phyloP scores from a whole-genome alignment of 768 basidiomycete genomes.

The Obba rivulosa region DNA sequence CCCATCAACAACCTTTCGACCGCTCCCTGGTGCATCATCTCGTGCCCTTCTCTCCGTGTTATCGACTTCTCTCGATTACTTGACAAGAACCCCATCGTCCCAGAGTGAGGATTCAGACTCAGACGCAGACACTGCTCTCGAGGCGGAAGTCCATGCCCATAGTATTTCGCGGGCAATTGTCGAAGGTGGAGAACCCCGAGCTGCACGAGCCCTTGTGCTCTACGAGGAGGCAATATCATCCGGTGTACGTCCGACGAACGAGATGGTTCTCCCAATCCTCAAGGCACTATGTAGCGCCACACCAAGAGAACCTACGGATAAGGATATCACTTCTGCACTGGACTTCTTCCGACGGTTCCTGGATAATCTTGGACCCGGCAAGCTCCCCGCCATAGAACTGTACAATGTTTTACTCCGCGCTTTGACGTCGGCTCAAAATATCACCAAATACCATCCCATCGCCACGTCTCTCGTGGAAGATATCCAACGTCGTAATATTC shows the following conservation, averaged over 20 bases:
- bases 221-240: constrained; percentile 42
- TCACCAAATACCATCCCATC: constrained; percentile 42
- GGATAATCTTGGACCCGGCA: constrained; percentile 11
- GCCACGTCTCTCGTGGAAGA: constrained; percentile 55
- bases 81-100: too few relatives aligned
- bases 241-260: constrained; percentile 43
- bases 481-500: constrained; percentile 51
- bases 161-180: too few relatives aligned
- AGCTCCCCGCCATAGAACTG: constrained; percentile 29
- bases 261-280: constrained; percentile 52
- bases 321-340: constrained; percentile 48
- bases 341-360: constrained; percentile 46
- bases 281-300: constrained; percentile 39
- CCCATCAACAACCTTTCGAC: too few relatives aligned
- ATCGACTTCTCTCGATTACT: too few relatives aligned
- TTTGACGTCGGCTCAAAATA: constrained; percentile 34
- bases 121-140: too few relatives aligned
- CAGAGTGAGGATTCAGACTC: too few relatives aligned
- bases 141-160: too few relatives aligned
- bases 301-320: constrained; percentile 31
- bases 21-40: too few relatives aligned
- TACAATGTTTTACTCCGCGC: constrained; percentile 40
- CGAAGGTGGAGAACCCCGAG: constrained; percentile 19
- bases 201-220: constrained; percentile 38
- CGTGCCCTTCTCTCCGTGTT: too few relatives aligned